A percentile compares a stretch with the other conserved stretches of the same genome.
These are phyloP conservation scores for Fallopia convolvulus DNA, from an alignment of 148 eudicot genomes.

Conservation along the genomic window DNA sequence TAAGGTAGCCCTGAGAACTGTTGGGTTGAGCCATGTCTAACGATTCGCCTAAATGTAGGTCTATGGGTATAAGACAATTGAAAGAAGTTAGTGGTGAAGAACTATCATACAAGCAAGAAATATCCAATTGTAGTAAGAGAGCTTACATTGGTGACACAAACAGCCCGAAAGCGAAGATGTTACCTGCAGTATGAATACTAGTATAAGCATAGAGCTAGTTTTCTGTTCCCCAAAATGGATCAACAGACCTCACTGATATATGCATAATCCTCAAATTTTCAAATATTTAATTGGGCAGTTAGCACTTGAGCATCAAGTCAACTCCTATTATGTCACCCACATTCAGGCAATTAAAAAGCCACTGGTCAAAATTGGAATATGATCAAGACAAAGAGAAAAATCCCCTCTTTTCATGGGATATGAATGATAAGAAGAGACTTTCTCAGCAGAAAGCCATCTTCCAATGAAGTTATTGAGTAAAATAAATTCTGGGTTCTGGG, in stretches of 20 bases:
- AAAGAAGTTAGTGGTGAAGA: not conserved
- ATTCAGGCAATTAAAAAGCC: not conserved
- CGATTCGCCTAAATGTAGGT: slow-evolving; percentile 52
- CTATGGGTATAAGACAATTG: slow-evolving; percentile 10
- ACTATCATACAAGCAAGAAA: not conserved
- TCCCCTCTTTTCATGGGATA: not conserved
- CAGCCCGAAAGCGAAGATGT: slow-evolving; percentile 54
- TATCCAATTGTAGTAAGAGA: not conserved
- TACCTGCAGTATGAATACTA: slow-evolving; percentile 32
- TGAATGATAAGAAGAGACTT: not conserved
- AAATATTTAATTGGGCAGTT: not conserved
- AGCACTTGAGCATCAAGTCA: not conserved
- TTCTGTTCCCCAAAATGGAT: no score
- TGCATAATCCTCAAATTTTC: not conserved
- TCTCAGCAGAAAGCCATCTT: not conserved
- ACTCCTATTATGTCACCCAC: not conserved
- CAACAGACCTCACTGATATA: not conserved
- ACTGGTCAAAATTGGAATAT: not conserved
- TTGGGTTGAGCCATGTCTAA: slow-evolving; percentile 45
- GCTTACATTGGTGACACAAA: slow-evolving; percentile 66
- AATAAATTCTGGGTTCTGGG: not conserved
- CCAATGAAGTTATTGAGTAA: not conserved
- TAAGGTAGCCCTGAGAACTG: slow-evolving; percentile 64
- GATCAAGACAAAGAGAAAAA: not conserved
- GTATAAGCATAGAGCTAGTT: not conserved